phyloP scores from a whole-genome alignment of 2,329 filamentous ascomycete genomes.

The Ceratocystis harringtonii region DNA sequence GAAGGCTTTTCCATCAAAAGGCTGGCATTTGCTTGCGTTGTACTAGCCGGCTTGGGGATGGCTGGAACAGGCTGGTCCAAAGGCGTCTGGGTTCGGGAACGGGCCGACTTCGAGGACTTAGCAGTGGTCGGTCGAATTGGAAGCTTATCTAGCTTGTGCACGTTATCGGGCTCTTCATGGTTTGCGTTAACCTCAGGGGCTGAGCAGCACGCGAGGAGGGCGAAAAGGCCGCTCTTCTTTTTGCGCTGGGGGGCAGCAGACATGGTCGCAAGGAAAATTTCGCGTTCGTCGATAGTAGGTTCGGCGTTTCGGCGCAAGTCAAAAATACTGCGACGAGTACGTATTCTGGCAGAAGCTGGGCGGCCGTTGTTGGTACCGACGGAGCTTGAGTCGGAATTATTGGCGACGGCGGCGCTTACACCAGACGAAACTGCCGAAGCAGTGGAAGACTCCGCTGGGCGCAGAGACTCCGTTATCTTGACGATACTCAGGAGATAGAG shows the following conservation, averaged over 20 bases:
- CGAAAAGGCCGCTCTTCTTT: conserved; percentile 38
- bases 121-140: conserved; percentile 40
- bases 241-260: conserved; percentile 36
- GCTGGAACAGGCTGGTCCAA: conserved; percentile 33
- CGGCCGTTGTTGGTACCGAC: conserved; percentile 10
- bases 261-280: conserved; percentile 17
- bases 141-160: conserved; percentile 44
- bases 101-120: conserved; percentile 26
- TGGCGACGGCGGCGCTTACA: conserved; percentile 16
- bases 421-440: conserved; percentile 17
- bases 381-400: conserved; percentile 10
- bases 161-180: conserved; percentile 37
- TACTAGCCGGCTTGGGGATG: conserved; percentile 11
- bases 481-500: conserved; percentile 15
- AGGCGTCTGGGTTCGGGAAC: conserved; percentile 33
- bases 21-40: conserved; percentile 26
- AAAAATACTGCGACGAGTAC: conserved; percentile 15
- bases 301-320: conserved; percentile 21
- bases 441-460: conserved; percentile 16
- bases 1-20: conserved; percentile 35
- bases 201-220: conserved; percentile 52
- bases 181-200: conserved; percentile 44
- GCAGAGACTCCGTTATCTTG: conserved; percentile 18
- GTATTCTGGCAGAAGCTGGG: conserved; percentile 15
- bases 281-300: conserved; percentile 13